Evolutionary conservation across 768 basidiomycete genomes (phyloP), one percentile per base, ranked within the genome.

Genomic region (Pholiota conissans): DNA sequence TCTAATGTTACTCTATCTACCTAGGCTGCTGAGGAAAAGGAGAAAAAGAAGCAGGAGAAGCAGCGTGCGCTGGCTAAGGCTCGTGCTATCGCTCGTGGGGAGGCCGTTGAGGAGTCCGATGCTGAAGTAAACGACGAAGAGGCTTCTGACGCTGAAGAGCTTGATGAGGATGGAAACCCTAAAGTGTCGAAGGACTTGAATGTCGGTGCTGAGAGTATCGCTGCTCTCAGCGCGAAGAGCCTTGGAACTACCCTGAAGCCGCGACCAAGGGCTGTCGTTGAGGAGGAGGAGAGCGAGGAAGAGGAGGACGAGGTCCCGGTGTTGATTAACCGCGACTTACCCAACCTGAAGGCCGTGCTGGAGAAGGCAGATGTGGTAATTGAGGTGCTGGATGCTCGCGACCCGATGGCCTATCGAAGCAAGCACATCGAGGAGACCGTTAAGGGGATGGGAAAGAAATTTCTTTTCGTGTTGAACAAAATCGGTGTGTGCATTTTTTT

Each of bases 341-440:
- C 85, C 5, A 83, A 81, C 57, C 73, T 93, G 26, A 72, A 83
- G 52, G 72, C 87, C 16, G 92, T 90, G 5, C 67, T 96, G 57
- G 84, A 91, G 61, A 79, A 79, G 55, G 87, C 92, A 30, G 91
- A 97, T 69, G 87, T 92, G 5, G 71, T 95, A 2, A 58, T 95
- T 22, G 79, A 94, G 69, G 83, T 96, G 13, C 78, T 96, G 42
- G 95, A 96, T 68, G 90, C 88, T 1, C 80, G 93, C 48, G 95
- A 96, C 69, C 93, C 95, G 10, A 69, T 83, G 10, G 77, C 89
- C 18, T 86, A 82, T 67, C 79, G 93, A 50, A 91, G 88, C 64
- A 68, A 69, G 29, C 78, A 80, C 57, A 56, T 93, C 49, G 91
- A 95, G 67, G 72, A 79, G 20, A 69, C 87, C 48, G 71, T 74